Conservation (phyloP, 2,329 filamentous ascomycete genomes). For the Periconia sp. region DNA sequence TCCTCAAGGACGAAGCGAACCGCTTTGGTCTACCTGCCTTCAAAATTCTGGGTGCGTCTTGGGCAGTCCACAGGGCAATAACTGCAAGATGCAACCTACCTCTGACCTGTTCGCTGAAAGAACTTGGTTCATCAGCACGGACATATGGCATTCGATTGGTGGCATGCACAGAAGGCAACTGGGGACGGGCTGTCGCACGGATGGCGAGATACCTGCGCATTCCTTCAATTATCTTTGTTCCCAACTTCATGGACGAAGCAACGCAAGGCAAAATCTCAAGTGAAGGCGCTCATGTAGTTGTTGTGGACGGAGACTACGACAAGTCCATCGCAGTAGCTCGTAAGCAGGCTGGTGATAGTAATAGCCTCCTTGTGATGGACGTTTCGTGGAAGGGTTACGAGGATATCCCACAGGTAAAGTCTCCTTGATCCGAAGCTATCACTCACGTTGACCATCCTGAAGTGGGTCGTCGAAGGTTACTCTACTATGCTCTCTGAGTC, state of each 20-base stretch:
- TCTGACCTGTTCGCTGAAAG: conserved; percentile 50
- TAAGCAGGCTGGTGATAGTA: conserved; percentile 46
- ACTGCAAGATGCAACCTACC: conserved; percentile 52
- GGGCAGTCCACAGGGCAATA: conserved; percentile 69
- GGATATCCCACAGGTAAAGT: conserved; percentile 63
- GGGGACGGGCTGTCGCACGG: conserved; percentile 73
- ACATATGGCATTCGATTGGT: conserved; percentile 48
- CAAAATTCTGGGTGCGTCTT: conserved; percentile 82
- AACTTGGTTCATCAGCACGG: conserved; percentile 46
- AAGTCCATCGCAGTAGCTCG: conserved; percentile 61
- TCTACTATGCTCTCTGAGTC: conserved; percentile 73
- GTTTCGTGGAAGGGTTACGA: conserved; percentile 71
- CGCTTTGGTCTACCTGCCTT: conserved; percentile 75
- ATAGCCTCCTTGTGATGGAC: conserved; percentile 70
- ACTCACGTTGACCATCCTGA: conserved; percentile 9
- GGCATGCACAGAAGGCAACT: conserved; percentile 77
- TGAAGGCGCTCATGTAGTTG: conserved; percentile 68
- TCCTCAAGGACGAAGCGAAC: conserved; percentile 73
- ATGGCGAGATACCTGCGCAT: conserved; percentile 69
- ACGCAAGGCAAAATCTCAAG: conserved; percentile 62
- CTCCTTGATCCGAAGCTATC: background rate
- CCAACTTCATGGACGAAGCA: conserved; percentile 60
- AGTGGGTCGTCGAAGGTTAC: conserved; percentile 82
- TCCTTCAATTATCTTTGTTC: conserved; percentile 66
- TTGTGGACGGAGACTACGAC: conserved; percentile 68